A percentile compares a stretch with the other conserved stretches of the same genome.
These are phyloP conservation scores for Populus alba DNA, from an alignment of 345 rosid genomes.

Conservation along the genomic window DNA sequence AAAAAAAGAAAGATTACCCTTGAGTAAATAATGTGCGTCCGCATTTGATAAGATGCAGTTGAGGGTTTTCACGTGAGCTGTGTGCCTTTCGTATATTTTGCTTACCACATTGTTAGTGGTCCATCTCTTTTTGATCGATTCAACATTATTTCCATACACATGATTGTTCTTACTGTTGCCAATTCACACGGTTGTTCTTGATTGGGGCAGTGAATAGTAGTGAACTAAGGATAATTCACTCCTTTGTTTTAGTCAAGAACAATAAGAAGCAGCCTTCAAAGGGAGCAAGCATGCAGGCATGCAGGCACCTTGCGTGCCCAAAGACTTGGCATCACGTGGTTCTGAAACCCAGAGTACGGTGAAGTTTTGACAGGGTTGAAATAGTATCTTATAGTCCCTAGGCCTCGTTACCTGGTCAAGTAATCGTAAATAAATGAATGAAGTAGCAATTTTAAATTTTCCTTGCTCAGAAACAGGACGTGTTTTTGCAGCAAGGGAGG, in stretches of 20 bases:
- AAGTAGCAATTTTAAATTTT: background rate
- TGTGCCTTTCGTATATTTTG: background rate
- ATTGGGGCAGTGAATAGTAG: too few species aligned
- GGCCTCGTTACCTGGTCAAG: background rate
- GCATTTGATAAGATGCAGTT: background rate
- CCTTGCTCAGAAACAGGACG: background rate
- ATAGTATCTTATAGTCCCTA: background rate
- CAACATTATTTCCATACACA: background rate
- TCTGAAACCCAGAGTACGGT: background rate
- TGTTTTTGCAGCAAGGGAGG: background rate
- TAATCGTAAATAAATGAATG: background rate
- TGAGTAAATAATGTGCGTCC: background rate
- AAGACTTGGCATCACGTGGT: background rate
- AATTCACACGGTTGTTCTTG: background rate
- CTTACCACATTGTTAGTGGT: background rate
- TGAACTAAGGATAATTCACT: background rate
- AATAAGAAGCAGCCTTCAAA: background rate
- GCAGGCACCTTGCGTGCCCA: conserved; percentile 1
- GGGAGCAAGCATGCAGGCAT: background rate
- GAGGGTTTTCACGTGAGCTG: conserved; percentile 12
- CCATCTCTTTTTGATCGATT: background rate
- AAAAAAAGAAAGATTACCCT: background rate
- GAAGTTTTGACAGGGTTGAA: background rate
- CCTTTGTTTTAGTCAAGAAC: background rate
- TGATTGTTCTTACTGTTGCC: background rate